phyloP scores from a whole-genome alignment of 495 filamentous ascomycete species.

The Lentithecium fluviatile region DNA sequence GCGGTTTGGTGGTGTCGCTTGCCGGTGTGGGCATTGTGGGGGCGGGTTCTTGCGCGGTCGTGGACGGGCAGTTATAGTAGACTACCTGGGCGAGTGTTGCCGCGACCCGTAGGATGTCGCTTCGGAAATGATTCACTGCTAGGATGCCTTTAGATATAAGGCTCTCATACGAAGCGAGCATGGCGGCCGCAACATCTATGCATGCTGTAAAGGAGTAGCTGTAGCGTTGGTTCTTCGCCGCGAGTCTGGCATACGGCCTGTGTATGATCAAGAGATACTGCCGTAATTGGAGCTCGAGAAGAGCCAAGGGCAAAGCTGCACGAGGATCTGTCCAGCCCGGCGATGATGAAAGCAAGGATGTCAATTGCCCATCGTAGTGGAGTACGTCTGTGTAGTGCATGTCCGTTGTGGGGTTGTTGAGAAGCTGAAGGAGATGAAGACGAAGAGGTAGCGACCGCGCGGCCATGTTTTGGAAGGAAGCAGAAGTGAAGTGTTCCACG shows the following conservation, averaged over 20 bases:
- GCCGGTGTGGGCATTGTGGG: not conserved
- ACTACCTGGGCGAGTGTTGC: constrained; percentile 14
- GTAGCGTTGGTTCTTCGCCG: constrained; percentile 20
- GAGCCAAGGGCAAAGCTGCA: not conserved
- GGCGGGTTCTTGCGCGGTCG: not conserved
- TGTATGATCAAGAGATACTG: constrained; percentile 31
- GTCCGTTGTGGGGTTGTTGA: constrained; percentile 28
- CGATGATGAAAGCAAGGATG: constrained; percentile 8
- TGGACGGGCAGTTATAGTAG: constrained; percentile 15
- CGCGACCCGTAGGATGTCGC: constrained; percentile 27
- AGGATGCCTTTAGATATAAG: constrained; percentile 5
- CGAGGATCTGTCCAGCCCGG: constrained; percentile 19
- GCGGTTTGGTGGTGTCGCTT: not conserved
- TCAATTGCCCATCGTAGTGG: constrained; percentile 25
- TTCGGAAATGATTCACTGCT: constrained; percentile 17
- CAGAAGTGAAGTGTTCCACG: constrained; percentile 21
- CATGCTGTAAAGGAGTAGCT: constrained; percentile 23
- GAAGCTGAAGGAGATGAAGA: constrained; percentile 21
- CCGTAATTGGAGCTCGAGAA: constrained; percentile 33
- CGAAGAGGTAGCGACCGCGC: constrained; percentile 19
- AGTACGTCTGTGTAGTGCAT: constrained; percentile 30
- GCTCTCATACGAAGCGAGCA: constrained; percentile 7
- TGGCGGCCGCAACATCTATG: constrained; percentile 14
- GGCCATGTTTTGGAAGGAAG: constrained; percentile 21
- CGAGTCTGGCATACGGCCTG: constrained; percentile 24